Percentiles rank a stretch among this genome's conserved stretches.
Evolutionary conservation across 331 rosid genomes (phyloP).

Genomic region (Dryas integrifolia): DNA sequence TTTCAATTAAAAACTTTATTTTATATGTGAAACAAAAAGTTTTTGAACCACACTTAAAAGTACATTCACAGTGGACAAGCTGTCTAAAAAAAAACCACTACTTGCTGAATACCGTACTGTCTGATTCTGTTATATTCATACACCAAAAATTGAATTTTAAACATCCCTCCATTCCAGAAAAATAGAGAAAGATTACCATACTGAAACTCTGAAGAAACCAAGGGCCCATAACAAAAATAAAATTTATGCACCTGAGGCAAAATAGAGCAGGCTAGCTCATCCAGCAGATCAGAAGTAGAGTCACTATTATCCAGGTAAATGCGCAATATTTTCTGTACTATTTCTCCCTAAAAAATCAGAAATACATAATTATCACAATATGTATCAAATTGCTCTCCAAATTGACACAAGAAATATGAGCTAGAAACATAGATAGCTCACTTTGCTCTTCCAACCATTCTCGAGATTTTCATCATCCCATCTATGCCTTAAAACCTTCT

Average conservation of each 20-base stretch:
- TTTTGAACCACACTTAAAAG: neutral
- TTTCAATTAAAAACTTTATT: neutral
- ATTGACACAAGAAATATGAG: neutral
- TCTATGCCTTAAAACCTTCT: conserved; percentile 33
- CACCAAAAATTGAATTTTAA: neutral
- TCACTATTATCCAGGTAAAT: conserved; percentile 39
- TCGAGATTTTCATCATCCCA: conserved; percentile 32
- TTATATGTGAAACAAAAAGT: neutral
- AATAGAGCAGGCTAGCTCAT: conserved; percentile 29
- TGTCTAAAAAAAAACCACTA: neutral
- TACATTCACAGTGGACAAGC: neutral
- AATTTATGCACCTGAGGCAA: conserved; percentile 33
- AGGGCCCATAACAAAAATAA: neutral
- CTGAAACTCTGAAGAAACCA: neutral
- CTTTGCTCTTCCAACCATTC: conserved; percentile 33
- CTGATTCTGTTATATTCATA: conserved; percentile 2
- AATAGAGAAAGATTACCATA: neutral
- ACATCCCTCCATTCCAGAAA: neutral
- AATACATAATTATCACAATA: neutral
- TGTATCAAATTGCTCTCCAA: conserved; percentile 3
- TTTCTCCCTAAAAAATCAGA: conserved; percentile 32
- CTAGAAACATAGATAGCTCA: conserved; percentile 13
- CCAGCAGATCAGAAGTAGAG: conserved; percentile 35
- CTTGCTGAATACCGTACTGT: neutral
- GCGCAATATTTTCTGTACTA: conserved; percentile 34